Percentiles rank a stretch among this genome's conserved stretches.
These are phyloP conservation scores for Ustilago curta DNA, from an alignment of 1,284 basidiomycete species.

Conservation along the genomic window DNA sequence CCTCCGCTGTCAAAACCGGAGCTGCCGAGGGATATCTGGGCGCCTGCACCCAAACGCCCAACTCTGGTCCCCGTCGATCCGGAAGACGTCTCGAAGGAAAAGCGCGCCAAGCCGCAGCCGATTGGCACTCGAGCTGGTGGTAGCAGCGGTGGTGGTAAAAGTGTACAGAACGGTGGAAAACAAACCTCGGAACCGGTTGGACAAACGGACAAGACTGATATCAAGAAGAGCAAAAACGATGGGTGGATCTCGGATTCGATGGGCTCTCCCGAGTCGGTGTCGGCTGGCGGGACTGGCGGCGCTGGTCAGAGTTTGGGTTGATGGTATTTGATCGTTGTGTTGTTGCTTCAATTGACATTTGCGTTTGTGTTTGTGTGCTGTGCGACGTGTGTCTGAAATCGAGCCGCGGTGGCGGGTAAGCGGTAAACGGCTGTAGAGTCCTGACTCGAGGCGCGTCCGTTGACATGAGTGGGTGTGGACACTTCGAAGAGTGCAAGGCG, in stretches of 20 bases:
- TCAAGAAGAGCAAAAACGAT: not conserved
- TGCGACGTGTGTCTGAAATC: too few relatives aligned
- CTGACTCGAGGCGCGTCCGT: too few relatives aligned
- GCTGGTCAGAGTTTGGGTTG: too few relatives aligned
- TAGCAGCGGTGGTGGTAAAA: not conserved
- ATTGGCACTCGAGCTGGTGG: slow-evolving; percentile 33
- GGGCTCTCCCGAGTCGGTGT: slow-evolving; percentile 2
- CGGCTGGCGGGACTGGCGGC: too few relatives aligned
- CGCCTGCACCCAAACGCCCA: slow-evolving; percentile 35
- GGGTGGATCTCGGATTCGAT: slow-evolving; percentile 27
- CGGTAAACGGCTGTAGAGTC: too few relatives aligned
- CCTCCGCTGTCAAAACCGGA: not conserved
- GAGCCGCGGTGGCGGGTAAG: too few relatives aligned
- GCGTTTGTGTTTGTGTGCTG: too few relatives aligned
- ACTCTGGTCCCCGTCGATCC: slow-evolving; percentile 31
- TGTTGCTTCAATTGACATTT: not conserved
- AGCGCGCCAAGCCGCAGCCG: slow-evolving; percentile 35
- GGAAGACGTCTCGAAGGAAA: slow-evolving; percentile 31
- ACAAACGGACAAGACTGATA: slow-evolving; percentile 20
- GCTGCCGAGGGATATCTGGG: slow-evolving; percentile 40
- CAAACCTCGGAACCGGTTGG: slow-evolving; percentile 25
- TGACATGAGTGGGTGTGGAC: too few relatives aligned
- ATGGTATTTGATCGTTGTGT: not conserved
- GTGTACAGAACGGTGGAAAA: slow-evolving; percentile 15
- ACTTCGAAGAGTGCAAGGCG: too few relatives aligned